Evolutionary conservation across 768 basidiomycete species (phyloP).

Genomic region (Trametes gibbosa): DNA sequence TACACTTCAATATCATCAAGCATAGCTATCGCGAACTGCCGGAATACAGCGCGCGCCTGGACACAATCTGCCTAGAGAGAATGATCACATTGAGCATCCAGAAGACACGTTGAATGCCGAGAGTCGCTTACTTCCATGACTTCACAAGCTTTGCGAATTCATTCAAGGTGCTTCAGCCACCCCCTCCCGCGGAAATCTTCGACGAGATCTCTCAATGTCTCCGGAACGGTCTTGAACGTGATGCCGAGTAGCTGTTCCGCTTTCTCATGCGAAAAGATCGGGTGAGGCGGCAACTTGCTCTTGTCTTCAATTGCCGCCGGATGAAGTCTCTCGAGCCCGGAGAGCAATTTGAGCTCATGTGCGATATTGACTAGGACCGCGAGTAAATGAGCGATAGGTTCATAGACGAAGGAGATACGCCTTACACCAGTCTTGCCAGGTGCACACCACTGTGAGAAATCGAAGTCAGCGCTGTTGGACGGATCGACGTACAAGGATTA

Average conservation of each 20-base stretch:
- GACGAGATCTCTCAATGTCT: slow-evolving; percentile 39
- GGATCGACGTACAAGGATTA: background rate
- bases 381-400: background rate
- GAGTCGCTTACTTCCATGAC: too few relatives aligned
- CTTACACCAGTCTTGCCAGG: slow-evolving; percentile 22
- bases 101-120: too few relatives aligned
- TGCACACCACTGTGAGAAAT: background rate
- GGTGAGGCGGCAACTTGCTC: background rate
- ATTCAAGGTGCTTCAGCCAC: slow-evolving; percentile 19
- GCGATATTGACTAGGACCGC: slow-evolving; percentile 15
- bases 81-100: too few relatives aligned
- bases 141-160: background rate
- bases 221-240: slow-evolving; percentile 38
- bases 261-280: slow-evolving; percentile 28
- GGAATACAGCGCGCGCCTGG: too few relatives aligned
- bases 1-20: too few relatives aligned
- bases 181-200: slow-evolving; percentile 41
- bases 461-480: background rate
- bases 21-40: too few relatives aligned
- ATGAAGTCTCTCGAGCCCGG: background rate
- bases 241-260: slow-evolving; percentile 39
- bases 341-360: background rate
- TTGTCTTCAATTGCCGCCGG: background rate
- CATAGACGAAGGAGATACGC: background rate
- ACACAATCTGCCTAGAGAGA: too few relatives aligned